Conservation (phyloP, 2,329 filamentous ascomycete species). For the Tolypocladium tropicale region DNA sequence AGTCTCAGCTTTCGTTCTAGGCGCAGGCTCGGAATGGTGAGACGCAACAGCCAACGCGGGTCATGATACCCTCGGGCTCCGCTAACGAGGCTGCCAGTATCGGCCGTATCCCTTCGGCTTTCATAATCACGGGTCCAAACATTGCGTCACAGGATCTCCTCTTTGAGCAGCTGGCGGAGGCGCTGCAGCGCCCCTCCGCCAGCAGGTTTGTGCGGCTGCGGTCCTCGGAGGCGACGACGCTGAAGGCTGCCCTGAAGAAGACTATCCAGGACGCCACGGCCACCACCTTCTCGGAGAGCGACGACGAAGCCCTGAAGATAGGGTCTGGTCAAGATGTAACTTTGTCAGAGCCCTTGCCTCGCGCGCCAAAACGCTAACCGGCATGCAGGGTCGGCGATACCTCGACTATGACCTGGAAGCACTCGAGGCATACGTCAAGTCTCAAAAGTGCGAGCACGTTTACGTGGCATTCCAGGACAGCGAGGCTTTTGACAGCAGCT, state of each 20-base stretch:
- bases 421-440: slow-evolving; percentile 48
- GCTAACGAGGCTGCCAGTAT: slow-evolving; percentile 15
- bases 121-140: slow-evolving; percentile 70
- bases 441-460: slow-evolving; percentile 45
- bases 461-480: slow-evolving; percentile 71
- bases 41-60: background rate
- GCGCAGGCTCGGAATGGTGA: slow-evolving; percentile 22
- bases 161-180: slow-evolving; percentile 58
- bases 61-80: background rate
- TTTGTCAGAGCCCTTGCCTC: background rate
- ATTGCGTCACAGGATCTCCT: slow-evolving; percentile 65
- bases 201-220: slow-evolving; percentile 56
- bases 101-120: slow-evolving; percentile 53
- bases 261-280: slow-evolving; percentile 58
- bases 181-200: slow-evolving; percentile 32
- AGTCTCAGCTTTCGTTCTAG: slow-evolving; percentile 45
- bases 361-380: background rate
- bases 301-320: slow-evolving; percentile 44
- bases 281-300: slow-evolving; percentile 25
- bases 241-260: slow-evolving; percentile 63
- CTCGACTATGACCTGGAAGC: slow-evolving; percentile 73
- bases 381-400: slow-evolving; percentile 46
- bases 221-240: slow-evolving; percentile 60
- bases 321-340: slow-evolving; percentile 37
- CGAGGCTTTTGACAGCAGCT: slow-evolving; percentile 64